A percentile compares a stretch with the other conserved stretches of the same genome.
Conservation (phyloP, 306 rosid species). For the Malus sieversii region DNA sequence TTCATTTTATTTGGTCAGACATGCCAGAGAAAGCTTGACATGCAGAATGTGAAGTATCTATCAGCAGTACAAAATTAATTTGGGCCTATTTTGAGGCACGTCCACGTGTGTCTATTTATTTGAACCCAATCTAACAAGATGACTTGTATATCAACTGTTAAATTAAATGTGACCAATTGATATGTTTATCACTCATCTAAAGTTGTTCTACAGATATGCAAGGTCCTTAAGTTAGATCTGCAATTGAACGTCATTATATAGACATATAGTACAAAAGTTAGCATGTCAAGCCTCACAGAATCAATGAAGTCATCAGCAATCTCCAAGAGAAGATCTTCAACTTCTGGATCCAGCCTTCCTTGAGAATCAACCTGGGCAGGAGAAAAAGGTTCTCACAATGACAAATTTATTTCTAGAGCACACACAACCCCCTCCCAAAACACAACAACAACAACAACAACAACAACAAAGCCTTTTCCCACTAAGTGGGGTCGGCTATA, state of each 20-base stretch:
- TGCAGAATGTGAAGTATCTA: not conserved
- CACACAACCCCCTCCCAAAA: not conserved
- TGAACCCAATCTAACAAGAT: not conserved
- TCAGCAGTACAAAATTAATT: not conserved
- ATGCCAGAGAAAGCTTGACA: not conserved
- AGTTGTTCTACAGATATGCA: not conserved
- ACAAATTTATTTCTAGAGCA: not conserved
- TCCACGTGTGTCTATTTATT: not conserved
- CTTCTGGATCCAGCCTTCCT: slow-evolving; percentile 81
- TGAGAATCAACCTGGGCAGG: slow-evolving; percentile 70
- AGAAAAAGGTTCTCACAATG: slow-evolving; percentile 13
- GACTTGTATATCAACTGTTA: not conserved
- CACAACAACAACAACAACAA: too few species aligned
- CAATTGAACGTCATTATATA: not conserved
- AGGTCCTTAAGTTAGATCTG: not conserved
- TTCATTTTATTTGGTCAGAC: not conserved
- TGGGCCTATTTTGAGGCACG: not conserved
- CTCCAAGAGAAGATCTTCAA: slow-evolving; percentile 88
- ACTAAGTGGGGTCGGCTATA: too few species aligned
- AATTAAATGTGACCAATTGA: not conserved
- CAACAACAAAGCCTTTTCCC: too few species aligned
- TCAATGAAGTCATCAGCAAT: slow-evolving; percentile 94
- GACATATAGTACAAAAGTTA: not conserved
- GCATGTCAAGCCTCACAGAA: slow-evolving; percentile 50
- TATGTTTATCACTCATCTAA: not conserved